Evolutionary conservation across 768 basidiomycete genomes (phyloP).

Genomic region (Calocybe cyanea): DNA sequence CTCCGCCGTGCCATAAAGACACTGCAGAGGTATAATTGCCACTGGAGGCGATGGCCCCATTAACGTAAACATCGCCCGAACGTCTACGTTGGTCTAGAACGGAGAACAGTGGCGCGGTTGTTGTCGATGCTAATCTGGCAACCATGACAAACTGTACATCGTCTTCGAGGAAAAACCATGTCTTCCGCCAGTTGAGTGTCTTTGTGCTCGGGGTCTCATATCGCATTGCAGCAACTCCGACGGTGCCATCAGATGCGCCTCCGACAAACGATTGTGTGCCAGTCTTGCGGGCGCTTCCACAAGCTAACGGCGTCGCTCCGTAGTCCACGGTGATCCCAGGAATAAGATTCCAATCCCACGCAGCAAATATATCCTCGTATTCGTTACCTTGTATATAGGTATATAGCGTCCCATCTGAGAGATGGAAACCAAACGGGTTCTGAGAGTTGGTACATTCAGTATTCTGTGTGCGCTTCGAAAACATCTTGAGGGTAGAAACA

Average conservation of each 20-base stretch:
- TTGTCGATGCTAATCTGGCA: slow-evolving; percentile 43
- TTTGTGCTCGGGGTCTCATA: slow-evolving; percentile 63
- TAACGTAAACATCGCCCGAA: slow-evolving; percentile 41
- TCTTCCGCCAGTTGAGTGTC: slow-evolving; percentile 59
- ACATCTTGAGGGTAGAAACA: slow-evolving; percentile 62
- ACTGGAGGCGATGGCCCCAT: slow-evolving; percentile 25
- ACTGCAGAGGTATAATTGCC: slow-evolving; percentile 17
- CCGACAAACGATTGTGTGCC: slow-evolving; percentile 64
- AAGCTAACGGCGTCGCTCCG: slow-evolving; percentile 49
- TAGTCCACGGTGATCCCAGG: slow-evolving; percentile 72
- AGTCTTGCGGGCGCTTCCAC: slow-evolving; percentile 32
- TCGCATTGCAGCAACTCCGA: slow-evolving; percentile 61
- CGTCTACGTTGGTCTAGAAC: slow-evolving; percentile 65
- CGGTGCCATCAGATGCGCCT: slow-evolving; percentile 53
- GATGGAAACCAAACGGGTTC: slow-evolving; percentile 68
- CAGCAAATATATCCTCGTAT: slow-evolving; percentile 69
- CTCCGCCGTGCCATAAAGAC: slow-evolving; percentile 61
- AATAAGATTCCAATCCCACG: slow-evolving; percentile 78
- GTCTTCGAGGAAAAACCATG: slow-evolving; percentile 71
- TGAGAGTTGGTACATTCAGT: slow-evolving; percentile 64
- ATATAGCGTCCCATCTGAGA: slow-evolving; percentile 62
- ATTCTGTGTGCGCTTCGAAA: slow-evolving; percentile 54
- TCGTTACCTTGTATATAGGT: slow-evolving; percentile 65
- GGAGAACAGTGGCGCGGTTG: slow-evolving; percentile 47
- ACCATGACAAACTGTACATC: slow-evolving; percentile 65